Conservation (phyloP, 192 early-diverging fungal genomes). For the Piromyces sp. region DNA sequence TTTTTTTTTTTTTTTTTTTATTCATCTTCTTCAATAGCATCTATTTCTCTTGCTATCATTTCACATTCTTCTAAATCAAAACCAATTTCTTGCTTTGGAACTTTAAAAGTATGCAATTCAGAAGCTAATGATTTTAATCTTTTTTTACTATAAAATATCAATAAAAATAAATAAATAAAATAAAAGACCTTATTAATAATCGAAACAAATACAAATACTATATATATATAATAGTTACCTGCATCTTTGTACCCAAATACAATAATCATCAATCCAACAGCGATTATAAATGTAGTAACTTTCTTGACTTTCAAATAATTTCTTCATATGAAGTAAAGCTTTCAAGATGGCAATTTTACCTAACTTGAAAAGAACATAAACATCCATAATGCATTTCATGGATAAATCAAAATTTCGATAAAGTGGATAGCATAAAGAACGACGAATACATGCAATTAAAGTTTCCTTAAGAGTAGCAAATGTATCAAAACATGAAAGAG, state of each 20-base stretch:
- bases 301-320: slow-evolving; percentile 70
- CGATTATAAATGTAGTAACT: slow-evolving; percentile 72
- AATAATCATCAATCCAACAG: slow-evolving; percentile 87
- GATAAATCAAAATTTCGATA: slow-evolving; percentile 64
- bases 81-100: slow-evolving; percentile 49
- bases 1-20: slow-evolving; percentile 1
- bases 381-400: slow-evolving; percentile 58
- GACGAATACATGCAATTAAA: slow-evolving; percentile 49
- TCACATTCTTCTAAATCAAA: slow-evolving; percentile 75
- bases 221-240: slow-evolving; percentile 28
- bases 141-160: slow-evolving; percentile 31
- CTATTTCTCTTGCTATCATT: slow-evolving; percentile 37
- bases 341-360: slow-evolving; percentile 68
- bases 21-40: slow-evolving; percentile 4
- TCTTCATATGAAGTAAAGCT: slow-evolving; percentile 56
- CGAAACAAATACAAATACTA: too few species aligned
- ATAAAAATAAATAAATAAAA: not conserved
- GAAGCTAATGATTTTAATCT: slow-evolving; percentile 56
- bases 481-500: slow-evolving; percentile 61
- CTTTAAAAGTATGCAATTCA: slow-evolving; percentile 51
- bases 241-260: slow-evolving; percentile 77
- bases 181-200: too few species aligned
- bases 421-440: slow-evolving; percentile 72
- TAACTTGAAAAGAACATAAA: slow-evolving; percentile 60
- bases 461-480: slow-evolving; percentile 43